Base-by-base conservation (phyloP, 1,284 basidiomycete genomes). In the Phaffia rhodozyma region DNA sequence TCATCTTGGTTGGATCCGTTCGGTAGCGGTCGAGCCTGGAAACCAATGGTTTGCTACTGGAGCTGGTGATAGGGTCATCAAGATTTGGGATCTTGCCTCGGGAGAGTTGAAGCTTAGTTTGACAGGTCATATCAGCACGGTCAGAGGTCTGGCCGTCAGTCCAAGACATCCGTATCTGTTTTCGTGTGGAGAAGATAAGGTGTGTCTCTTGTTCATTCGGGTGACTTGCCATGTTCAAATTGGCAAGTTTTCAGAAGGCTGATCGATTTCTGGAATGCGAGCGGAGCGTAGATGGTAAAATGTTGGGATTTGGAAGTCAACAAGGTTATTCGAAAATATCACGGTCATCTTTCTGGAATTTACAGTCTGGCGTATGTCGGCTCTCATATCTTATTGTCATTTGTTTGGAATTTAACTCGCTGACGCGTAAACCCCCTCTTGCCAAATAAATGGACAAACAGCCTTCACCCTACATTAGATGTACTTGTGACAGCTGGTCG, bases 231-330 rank as follows among this genome's bases (percentile, higher is more conserved):
- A 21, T 23, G 27, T 23, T n/a, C 27, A 30, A 11, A 18, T 25
- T 38, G 16, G 29, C 6, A 25, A 2, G 25, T 29, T 25, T 43
- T 50, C 25, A 21, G n/a, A 47, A 29, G 43, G 18, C 50, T 21
- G 11, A 7, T 16, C 25, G 38, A n/a, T 18, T 43, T 51, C 34
- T 32, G 38, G 38, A 2, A 16, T 43, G 38, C 13, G 38, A 43
- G 13, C n/a, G 23, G 18, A 63, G 1, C 61, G 21, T 72, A 91
- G 89, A 96, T 96, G 90, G 93, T 99, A 55, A 98, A 97, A 79
- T 98, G 96, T 72, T 98, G 96, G 96, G 94, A 99, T 73, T 78
- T 99, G 61, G 96, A 99, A 77, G 87, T 89, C 25, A 99, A 99
- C 81, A 97, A 97, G 76, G 94, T 98, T 67, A 97, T 99, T 68